Base-by-base conservation (phyloP, 1,139 yeast genomes). In the Kluyveromyces marxianus region DNA sequence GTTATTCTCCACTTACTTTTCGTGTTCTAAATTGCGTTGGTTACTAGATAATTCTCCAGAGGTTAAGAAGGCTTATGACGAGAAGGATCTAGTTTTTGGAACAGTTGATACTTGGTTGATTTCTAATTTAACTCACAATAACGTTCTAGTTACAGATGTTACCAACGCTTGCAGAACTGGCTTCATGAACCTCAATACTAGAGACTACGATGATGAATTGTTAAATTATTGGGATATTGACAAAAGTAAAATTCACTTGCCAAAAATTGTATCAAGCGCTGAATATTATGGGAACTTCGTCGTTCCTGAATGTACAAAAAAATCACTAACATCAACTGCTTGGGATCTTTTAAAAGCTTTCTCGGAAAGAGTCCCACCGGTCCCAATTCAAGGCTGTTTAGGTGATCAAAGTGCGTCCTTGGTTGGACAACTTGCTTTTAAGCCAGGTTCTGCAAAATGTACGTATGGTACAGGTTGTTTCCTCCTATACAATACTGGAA, bases 391-490 rank as follows among this genome's bases (percentile, higher is more conserved):
- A 58, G 97, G 97, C 36, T 87, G 96, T 67, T 72, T 90, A 30
- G 97, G 97, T 51, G 97, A 90, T 68, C 97, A 90, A 70, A 80
- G 92, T 49, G 90, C 97, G 3, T 94, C 97, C 3, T 69, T 90
- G 51, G 96, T 89, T 44, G 97, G 97, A 32, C 97, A 90, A 67
- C 69, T 87, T 66, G 96, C 96, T 1, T 79, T 87, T 59, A 74
- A 76, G 54, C 75, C 80, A 31, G 97, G 97, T 47, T 79, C 84
- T 45, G 96, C 96, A 37, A 90, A 90, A 68, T 87, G 95, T 72
- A 90, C 97, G n/a, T 90, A 89, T 62, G 97, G 97, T 55, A 90
- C 97, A 2, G 97, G 97, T 53, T 88, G 96, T 65, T 90, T 90
- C 75, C 68, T 90, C 53, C 73, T 90, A 54, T 88, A 85, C 73